phyloP scores from a whole-genome alignment of 495 filamentous ascomycete genomes.

The Cercophora scortea region DNA sequence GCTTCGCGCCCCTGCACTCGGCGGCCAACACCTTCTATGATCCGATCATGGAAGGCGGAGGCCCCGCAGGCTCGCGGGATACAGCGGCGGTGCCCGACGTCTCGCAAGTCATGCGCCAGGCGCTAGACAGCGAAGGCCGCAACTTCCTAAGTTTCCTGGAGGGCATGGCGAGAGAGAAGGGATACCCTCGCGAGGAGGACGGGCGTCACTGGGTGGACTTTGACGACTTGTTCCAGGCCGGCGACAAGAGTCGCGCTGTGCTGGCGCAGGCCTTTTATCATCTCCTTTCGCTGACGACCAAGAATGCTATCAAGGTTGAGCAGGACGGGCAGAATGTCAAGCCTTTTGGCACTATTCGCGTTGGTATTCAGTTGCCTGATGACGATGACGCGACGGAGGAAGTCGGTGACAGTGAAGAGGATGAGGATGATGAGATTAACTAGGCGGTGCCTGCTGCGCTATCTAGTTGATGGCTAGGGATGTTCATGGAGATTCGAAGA shows the following conservation, averaged over 20 bases:
- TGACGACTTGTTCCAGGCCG: slow-evolving; percentile 46
- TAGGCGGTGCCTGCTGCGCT: neutral
- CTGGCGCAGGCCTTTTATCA: slow-evolving; percentile 71
- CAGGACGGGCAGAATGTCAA: slow-evolving; percentile 34
- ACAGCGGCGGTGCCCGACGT: slow-evolving; percentile 1
- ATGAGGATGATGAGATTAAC: neutral
- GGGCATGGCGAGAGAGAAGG: slow-evolving; percentile 23
- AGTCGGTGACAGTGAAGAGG: neutral
- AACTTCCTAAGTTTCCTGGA: slow-evolving; percentile 51
- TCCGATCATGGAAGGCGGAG: neutral
- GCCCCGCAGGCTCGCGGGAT: neutral
- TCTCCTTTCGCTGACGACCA: slow-evolving; percentile 61
- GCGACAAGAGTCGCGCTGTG: slow-evolving; percentile 45
- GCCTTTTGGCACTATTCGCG: slow-evolving; percentile 31
- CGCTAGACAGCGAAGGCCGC: slow-evolving; percentile 29
- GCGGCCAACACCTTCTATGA: slow-evolving; percentile 10
- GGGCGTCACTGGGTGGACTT: slow-evolving; percentile 43
- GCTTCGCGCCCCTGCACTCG: slow-evolving; percentile 10
- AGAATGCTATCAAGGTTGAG: slow-evolving; percentile 45
- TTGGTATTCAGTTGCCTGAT: slow-evolving; percentile 17
- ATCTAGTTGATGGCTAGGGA: no score
- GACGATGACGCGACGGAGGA: neutral
- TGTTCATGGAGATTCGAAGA: no score
- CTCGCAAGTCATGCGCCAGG: slow-evolving; percentile 15
- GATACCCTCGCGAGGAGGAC: slow-evolving; percentile 27